These are phyloP conservation scores for Suillus luteus DNA, from an alignment of 768 basidiomycete species.

Conservation along the genomic window DNA sequence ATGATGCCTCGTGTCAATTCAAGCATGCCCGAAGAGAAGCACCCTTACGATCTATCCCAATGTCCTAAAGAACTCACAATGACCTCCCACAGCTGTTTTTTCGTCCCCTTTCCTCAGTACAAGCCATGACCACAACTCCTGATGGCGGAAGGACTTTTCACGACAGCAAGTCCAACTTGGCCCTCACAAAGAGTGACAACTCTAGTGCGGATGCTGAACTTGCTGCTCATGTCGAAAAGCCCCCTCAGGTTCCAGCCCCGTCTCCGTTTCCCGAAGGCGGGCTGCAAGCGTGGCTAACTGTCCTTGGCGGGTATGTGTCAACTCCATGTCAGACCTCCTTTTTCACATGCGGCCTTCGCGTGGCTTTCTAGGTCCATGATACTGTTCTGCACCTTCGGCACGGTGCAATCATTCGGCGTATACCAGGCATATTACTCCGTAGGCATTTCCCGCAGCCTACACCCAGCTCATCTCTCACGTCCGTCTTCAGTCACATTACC, in stretches of 20 bases:
- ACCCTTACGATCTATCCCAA: conserved; percentile 1
- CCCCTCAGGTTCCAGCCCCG: not conserved
- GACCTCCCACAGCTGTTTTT: not conserved
- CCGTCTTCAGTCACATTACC: conserved; percentile 34
- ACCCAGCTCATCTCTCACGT: not conserved
- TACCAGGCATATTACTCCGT: conserved; percentile 56
- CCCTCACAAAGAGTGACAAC: conserved; percentile 7
- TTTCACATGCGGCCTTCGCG: not conserved
- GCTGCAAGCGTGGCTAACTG: conserved; percentile 45
- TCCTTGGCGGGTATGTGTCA: conserved; percentile 45
- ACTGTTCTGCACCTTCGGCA: conserved; percentile 51
- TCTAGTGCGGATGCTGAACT: not conserved
- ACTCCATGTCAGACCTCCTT: not conserved
- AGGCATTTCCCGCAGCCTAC: conserved; percentile 1
- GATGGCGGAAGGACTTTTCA: conserved; percentile 1
- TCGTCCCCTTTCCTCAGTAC: conserved; percentile 7
- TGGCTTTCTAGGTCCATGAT: conserved; percentile 38
- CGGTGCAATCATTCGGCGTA: conserved; percentile 49
- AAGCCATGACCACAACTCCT: conserved; percentile 13
- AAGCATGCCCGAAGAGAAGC: conserved; percentile 19
- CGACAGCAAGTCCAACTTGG: conserved; percentile 9
- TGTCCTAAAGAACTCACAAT: conserved; percentile 18
- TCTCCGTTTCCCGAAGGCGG: conserved; percentile 48
- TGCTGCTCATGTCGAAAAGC: not conserved
- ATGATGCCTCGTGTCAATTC: conserved; percentile 9